Evolutionary conservation across 345 rosid genomes (phyloP), one percentile per base, ranked within the genome.

Genomic region (Hypericum androsaemum): DNA sequence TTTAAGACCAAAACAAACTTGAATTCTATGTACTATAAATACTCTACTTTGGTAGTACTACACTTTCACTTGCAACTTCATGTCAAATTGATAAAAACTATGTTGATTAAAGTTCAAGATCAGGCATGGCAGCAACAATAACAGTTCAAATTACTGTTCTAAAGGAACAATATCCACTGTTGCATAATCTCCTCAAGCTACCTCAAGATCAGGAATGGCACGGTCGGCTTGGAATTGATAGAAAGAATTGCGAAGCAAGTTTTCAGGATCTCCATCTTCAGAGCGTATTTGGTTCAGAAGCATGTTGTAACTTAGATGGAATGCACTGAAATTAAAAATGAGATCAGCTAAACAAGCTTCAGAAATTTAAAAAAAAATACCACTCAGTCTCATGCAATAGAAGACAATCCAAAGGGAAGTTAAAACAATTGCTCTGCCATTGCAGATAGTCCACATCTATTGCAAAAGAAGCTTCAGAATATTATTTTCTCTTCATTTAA

Each of bases 161-260:
- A 46, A 42, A 40, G 6, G 12, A 54, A 49, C 32, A 22, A 22
- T 22, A 36, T 43, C 28, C 37, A 72, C 82, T 58, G 37, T 22
- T 22, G 32, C 32, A 22, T 22, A 22, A 22, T 22, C 32, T 22
- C 32, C 32, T 22, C 32, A 22, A 22, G 32, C 32, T 22, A 92
- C 98, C 98, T 83, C 81, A 51, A 92, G 83, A 69, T 76, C 88
- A 62, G 98, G 98, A 48, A 92, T 78, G 45, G 88, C 77, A 56
- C 83, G 92, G 54, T 92, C 96, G 42, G 96, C 94, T 77, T 92
- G 98, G 67, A 92, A 92, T 74, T 92, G 98, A 73, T 79, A 92
- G 78, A 92, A 88, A 7, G 98, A 92, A 71, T 92, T 78, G 37
- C 96, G 89, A 28, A 92, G 84, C 78, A 92, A 76, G 73, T 86